Base-by-base conservation (phyloP, 2,329 filamentous ascomycete genomes). In the Cladophialophora chaetospira region DNA sequence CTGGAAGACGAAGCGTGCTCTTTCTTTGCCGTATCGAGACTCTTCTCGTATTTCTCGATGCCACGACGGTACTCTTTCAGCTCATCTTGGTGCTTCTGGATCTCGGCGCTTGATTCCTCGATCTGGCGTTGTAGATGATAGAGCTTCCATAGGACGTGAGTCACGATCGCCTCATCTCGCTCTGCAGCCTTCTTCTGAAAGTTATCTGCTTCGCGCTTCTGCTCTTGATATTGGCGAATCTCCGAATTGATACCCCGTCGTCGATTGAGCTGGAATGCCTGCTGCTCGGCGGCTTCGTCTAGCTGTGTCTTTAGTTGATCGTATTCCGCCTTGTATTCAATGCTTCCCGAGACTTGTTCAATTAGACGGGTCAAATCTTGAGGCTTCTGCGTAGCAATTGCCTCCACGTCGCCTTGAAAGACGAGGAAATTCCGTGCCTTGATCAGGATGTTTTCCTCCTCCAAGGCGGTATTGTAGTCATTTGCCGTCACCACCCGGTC, bases 371-470 rank as follows among this genome's bases (percentile, higher is more conserved):
- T 99, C 35, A 99, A 82, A 68, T 97, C 94, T 66, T 91, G 92
- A 0, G 94, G 91, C 1, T 91, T 95, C 71, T 97, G 94, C 5
- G 91, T 91, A 1, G 94, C 95, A 68, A 99, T 97, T 21, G 91
- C 89, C 73, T 99, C 94, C 15, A 99, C 93, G 70, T 99, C 94
- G 64, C 94, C 95, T 73, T 99, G 94, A 72, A 99, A 99, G 31
- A 99, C 94, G 4, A 99, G 82, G 71, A 99, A 99, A 71, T 99
- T 99, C 64, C 94, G 85, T 29, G 94, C 94, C 73, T 96, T 97
- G 79, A 99, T 97, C 59, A 99, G 78, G 64, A 99, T 99, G 68
- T 97, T 97, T 72, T 99, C 93, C 17, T 85, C 80, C 72, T 99
- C 94, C 11, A 99, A 81, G 2, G 90, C 87, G 57, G 93, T 88